Base-by-base conservation (phyloP, 805 yeast species). In the Ogataea allantospora region DNA sequence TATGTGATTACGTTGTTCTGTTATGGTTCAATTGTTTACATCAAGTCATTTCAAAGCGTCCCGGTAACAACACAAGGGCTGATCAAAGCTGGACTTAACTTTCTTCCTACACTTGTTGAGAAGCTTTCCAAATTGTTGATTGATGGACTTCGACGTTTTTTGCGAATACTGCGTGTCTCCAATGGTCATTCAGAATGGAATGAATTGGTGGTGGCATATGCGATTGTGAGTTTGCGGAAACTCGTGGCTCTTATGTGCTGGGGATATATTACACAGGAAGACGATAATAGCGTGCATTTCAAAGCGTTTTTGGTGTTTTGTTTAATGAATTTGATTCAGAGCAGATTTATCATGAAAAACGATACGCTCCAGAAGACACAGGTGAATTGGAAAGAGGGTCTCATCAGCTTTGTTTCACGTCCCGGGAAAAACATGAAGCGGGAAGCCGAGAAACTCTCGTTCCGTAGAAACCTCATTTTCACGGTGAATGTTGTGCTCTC, bases 231-330 rank as follows among this genome's bases (percentile, higher is more conserved):
- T 16, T 19, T 57, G 2, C 54, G 65, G n/a, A 60, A 60, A 30
- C 18, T 53, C 1, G 13, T 55, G 7, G 52, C 60, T 2, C 44
- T 62, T n/a, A 32, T 49, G 7, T 47, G 53, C 29, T 56, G 58
- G 55, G 46, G 51, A 7, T 58, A 53, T 39, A 49, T 60, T 2
- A 49, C 65, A 0, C 38, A 44, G 6, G 53, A 51, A 7, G 65
- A 60, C 34, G 52, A 58, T 26, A 44, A 49, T 22, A 47, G 60
- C 2, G 27, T 49, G 3, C 63, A 55, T 36, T 36, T 40, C n/a
- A 57, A 57, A 30, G 55, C 59, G 1, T 50, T 59, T 27, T 16
- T 56, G n/a, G 42, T 44, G 10, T 57, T 50, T 29, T 43, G 55
- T 30, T 18, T 51, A 11, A 40, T 55, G 19, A 55, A 42, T 30